These are phyloP conservation scores for Xanthoceras sorbifolium DNA, from an alignment of 345 rosid species.

Conservation along the genomic window DNA sequence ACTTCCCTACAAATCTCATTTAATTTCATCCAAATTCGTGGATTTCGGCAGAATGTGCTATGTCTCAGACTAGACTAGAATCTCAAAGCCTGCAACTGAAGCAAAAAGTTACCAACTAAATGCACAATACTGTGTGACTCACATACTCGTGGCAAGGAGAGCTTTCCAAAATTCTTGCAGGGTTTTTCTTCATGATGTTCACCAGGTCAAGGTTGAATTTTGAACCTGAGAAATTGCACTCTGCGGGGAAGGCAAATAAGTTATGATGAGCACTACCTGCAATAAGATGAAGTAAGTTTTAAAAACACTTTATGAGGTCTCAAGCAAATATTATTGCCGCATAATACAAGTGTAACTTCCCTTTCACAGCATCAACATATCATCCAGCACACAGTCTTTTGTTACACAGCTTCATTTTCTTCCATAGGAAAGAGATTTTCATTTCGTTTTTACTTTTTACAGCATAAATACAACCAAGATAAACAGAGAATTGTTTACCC, in stretches of 20 bases:
- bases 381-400: background rate
- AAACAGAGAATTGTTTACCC: background rate
- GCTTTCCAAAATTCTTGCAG: conserved; percentile 48
- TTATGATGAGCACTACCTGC: conserved; percentile 70
- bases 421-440: background rate
- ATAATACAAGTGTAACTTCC: background rate
- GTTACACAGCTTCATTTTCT: background rate
- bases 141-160: conserved; percentile 62
- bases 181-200: conserved; percentile 62
- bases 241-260: conserved; percentile 91
- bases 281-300: conserved; percentile 11
- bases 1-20: background rate
- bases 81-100: background rate
- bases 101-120: background rate
- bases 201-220: conserved; percentile 79
- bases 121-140: conserved; percentile 12
- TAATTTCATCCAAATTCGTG: background rate
- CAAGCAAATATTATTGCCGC: background rate
- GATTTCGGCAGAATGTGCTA: background rate
- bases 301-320: background rate
- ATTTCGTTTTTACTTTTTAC: background rate
- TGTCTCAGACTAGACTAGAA: conserved; percentile 10
- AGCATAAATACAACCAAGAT: background rate
- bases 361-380: background rate
- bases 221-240: conserved; percentile 95